A percentile compares a stretch with the other conserved stretches of the same genome.
Conservation (phyloP, 2,329 filamentous ascomycete genomes). For the Neophaeococcomyces aloes region DNA sequence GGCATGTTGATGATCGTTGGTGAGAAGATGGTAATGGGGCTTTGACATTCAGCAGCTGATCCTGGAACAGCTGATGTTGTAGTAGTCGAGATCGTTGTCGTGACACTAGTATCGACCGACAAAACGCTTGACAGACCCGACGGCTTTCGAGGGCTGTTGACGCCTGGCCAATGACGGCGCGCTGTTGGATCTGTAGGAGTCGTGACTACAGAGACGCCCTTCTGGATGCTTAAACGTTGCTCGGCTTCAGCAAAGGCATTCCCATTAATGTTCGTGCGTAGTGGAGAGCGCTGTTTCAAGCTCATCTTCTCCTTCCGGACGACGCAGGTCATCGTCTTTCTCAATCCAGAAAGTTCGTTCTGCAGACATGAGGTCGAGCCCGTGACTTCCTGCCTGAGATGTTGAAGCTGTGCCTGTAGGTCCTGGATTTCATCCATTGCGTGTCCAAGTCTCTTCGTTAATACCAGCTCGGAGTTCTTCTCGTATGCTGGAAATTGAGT, state of each 20-base stretch:
- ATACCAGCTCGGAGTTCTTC: slow-evolving; percentile 15
- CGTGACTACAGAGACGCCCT: slow-evolving; percentile 3
- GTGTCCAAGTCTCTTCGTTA: slow-evolving; percentile 17
- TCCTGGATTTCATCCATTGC: slow-evolving; percentile 20
- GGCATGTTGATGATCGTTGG: slow-evolving; percentile 5
- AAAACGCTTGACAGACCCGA: slow-evolving; percentile 3
- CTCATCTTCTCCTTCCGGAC: slow-evolving; percentile 16
- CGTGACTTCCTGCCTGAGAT: slow-evolving; percentile 13
- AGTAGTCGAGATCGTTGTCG: not conserved
- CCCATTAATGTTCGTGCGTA: not conserved
- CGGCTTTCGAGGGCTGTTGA: not conserved
- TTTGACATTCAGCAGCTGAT: not conserved
- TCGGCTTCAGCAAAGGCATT: not conserved
- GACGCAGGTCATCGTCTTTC: slow-evolving; percentile 16
- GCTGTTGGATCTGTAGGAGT: slow-evolving; percentile 6
- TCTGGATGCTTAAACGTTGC: not conserved
- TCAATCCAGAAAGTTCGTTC: slow-evolving; percentile 16
- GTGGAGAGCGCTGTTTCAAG: not conserved
- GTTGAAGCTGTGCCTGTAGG: slow-evolving; percentile 14
- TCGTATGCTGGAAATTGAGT: slow-evolving; percentile 14
- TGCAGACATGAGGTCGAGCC: slow-evolving; percentile 12
- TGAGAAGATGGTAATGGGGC: slow-evolving; percentile 5
- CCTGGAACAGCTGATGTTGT: not conserved
- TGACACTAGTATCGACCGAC: slow-evolving; percentile 2
- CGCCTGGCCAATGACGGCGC: not conserved